Evolutionary conservation across 345 rosid genomes (phyloP).

Genomic region (Anastatica hierochuntica): DNA sequence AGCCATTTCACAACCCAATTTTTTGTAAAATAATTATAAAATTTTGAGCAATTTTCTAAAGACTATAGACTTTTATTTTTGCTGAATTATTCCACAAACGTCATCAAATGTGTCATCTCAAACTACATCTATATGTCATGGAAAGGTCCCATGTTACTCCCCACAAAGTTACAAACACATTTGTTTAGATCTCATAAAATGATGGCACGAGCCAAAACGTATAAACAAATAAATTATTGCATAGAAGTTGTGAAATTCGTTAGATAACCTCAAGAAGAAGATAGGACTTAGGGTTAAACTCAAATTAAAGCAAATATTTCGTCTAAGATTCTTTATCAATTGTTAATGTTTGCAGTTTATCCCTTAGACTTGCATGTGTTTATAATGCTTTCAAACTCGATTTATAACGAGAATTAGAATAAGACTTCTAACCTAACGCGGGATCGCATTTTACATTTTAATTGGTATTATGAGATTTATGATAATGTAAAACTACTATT

Average conservation of each 20-base stretch:
- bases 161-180: neutral
- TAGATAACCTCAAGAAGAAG: no score
- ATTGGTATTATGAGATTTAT: no score
- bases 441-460: no score
- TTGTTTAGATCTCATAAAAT: constrained; percentile 20
- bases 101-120: constrained; percentile 4
- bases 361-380: no score
- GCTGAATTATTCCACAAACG: neutral
- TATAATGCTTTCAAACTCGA: no score
- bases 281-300: no score
- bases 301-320: no score
- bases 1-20: constrained; percentile 11
- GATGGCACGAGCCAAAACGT: constrained; percentile 47
- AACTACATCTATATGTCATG: neutral
- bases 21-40: constrained; percentile 3
- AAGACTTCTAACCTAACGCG: no score
- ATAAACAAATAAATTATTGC: constrained; percentile 30
- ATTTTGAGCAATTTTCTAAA: neutral
- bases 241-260: neutral
- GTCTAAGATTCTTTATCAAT: no score
- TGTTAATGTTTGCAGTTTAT: no score
- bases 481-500: no score
- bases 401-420: no score
- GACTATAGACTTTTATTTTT: neutral
- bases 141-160: neutral